Evolutionary conservation across 2,329 filamentous ascomycete genomes (phyloP).

Genomic region (Tolypocladium ovalisporum): DNA sequence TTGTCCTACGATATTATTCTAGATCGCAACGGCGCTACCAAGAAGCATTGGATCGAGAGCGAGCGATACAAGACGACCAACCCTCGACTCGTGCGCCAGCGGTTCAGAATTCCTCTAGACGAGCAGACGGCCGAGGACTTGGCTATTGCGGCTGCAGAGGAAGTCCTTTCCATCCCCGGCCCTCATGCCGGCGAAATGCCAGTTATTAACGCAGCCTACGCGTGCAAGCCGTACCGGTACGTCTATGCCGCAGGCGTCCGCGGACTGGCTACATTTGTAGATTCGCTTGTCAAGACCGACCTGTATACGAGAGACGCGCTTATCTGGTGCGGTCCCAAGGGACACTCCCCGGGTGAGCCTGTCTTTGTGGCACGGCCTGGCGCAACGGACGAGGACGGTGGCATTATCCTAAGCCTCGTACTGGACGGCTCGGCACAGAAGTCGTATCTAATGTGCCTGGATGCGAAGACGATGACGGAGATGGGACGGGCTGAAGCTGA

Average conservation of each 20-base stretch:
- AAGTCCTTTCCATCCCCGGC: slow-evolving; percentile 34
- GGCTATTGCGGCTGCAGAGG: slow-evolving; percentile 13
- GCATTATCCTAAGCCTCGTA: slow-evolving; percentile 50
- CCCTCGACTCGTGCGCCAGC: slow-evolving; percentile 29
- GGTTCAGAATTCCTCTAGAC: slow-evolving; percentile 23
- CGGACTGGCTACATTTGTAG: slow-evolving; percentile 48
- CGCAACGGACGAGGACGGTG: slow-evolving; percentile 47
- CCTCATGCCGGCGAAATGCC: slow-evolving; percentile 53
- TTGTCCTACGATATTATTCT: not conserved
- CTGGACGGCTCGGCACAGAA: slow-evolving; percentile 46
- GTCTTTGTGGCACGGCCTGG: slow-evolving; percentile 48
- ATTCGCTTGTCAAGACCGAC: slow-evolving; percentile 58
- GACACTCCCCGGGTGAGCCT: slow-evolving; percentile 58
- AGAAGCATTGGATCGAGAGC: not conserved
- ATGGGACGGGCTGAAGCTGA: slow-evolving; percentile 51
- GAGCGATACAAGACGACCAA: not conserved
- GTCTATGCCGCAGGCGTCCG: slow-evolving; percentile 48
- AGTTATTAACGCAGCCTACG: slow-evolving; percentile 48
- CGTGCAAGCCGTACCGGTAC: slow-evolving; percentile 44
- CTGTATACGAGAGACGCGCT: slow-evolving; percentile 36
- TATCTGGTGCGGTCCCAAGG: slow-evolving; percentile 45
- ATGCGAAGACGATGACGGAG: slow-evolving; percentile 53
- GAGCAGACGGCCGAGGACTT: slow-evolving; percentile 4
- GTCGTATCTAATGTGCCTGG: slow-evolving; percentile 56
- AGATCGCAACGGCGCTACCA: not conserved